Percentiles rank a stretch among this genome's conserved stretches.
Conservation (phyloP, 345 rosid genomes). For the Capsella bursapastoris region DNA sequence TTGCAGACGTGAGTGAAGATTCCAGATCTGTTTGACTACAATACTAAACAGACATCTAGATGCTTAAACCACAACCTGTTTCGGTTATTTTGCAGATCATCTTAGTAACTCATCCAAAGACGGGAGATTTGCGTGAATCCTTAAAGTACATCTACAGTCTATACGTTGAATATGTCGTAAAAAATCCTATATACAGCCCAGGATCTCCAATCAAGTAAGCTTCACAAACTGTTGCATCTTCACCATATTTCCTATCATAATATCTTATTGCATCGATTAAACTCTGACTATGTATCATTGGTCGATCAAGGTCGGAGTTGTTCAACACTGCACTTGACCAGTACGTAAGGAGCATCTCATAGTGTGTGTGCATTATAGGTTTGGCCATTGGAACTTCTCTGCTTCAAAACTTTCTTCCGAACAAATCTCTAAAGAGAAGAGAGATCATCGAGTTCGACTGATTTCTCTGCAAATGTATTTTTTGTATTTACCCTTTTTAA, state of each 20-base stretch:
- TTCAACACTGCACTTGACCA: constrained; percentile 78
- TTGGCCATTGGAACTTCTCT: constrained; percentile 28
- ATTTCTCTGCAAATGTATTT: constrained; percentile 19
- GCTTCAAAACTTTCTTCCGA: constrained; percentile 3
- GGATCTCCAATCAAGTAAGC: constrained; percentile 83
- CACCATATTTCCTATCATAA: neutral
- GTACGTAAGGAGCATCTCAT: constrained; percentile 79
- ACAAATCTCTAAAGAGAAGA: constrained; percentile 1
- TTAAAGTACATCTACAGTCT: constrained; percentile 84
- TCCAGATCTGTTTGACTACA: neutral
- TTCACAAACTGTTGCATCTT: neutral
- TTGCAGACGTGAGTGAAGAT: neutral
- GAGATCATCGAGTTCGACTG: constrained; percentile 14
- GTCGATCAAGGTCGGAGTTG: constrained; percentile 64
- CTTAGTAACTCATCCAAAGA: constrained; percentile 87
- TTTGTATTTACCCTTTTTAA: neutral
- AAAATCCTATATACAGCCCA: constrained; percentile 79
- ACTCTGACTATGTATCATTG: constrained; percentile 16
- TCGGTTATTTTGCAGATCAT: constrained; percentile 57
- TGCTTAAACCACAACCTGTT: constrained; percentile 9
- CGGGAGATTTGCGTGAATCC: constrained; percentile 84
- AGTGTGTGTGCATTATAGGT: constrained; percentile 34
- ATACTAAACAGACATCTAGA: neutral
- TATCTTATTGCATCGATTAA: neutral
- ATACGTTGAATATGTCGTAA: constrained; percentile 84